Evolutionary conservation across 2,329 filamentous ascomycete species (phyloP), one percentile per base, ranked within the genome.

Genomic region (Fusarium siculi): DNA sequence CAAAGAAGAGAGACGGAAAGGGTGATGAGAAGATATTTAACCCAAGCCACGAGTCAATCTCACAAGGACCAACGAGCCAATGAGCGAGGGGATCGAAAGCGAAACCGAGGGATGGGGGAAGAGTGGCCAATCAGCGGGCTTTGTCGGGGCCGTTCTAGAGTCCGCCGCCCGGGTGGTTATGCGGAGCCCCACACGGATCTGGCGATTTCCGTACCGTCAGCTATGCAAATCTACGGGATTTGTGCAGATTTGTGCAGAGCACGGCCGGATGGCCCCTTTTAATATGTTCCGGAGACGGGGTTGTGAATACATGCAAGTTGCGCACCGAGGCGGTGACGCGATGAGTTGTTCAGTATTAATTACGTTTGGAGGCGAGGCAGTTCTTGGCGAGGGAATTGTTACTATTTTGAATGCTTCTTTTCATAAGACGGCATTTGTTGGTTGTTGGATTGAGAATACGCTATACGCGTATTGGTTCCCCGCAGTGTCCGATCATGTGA

Each of bases 101-200:
- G 58, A 69, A 43, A 40, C 34, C 65, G 50, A 68, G 12, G 14
- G 19, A 14, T 36, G 49, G 14, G 21, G 44, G 30, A 5, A 2
- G 42, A 2, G 2, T 25, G 18, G 5, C 59, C 65, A 68, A 68
- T 63, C 18, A 40, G 40, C 3, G 21, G 4, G 28, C 21, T 4
- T 5, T 32, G 16, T 73, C 46, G 70, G 57, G 28, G 0, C 46
- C 30, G 21, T 37, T 30, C 4, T 6, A 57, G 15, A 65, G 16
- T n/a, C 58, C 46, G 39, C 14, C 19, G 30, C 12, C 62, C 25
- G 37, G 21, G 19, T 39, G 42, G 57, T 73, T 73, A 58, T 73
- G 72, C 63, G 49, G 46, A 34, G 40, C 44, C 55, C 71, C 71
- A 54, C 55, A 32, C 71, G 68, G 71, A 28, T 66, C 14, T 23